phyloP scores from a whole-genome alignment of 148 eudicot genomes.

The Camellia granthamiana region DNA sequence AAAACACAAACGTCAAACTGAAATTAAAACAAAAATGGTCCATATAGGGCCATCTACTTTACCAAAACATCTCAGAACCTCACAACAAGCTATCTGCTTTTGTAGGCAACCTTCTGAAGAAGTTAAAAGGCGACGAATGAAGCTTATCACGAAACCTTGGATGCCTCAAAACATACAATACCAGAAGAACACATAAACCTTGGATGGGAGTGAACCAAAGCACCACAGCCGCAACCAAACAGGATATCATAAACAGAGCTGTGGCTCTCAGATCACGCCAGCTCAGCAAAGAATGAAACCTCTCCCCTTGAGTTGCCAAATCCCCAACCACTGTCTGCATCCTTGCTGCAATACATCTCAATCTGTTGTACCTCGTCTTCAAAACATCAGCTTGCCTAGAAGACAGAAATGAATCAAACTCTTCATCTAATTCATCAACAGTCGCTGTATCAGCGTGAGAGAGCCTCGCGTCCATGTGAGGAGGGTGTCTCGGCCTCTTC shows the following conservation, averaged over 20 bases:
- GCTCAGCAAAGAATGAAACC: constrained; percentile 17
- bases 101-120: constrained; percentile 26
- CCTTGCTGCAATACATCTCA: constrained; percentile 17
- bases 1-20: background rate
- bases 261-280: constrained; percentile 21
- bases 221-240: constrained; percentile 10
- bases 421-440: constrained; percentile 18
- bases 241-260: constrained; percentile 9
- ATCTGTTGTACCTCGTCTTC: constrained; percentile 11
- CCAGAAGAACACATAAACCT: background rate
- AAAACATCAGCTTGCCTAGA: constrained; percentile 8
- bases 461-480: constrained; percentile 17
- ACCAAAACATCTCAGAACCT: constrained; percentile 2
- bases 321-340: constrained; percentile 17
- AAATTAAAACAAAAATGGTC: background rate
- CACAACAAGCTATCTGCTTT: constrained; percentile 21
- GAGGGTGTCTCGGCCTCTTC: constrained; percentile 12
- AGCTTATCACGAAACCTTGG: constrained; percentile 21
- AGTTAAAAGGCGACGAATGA: constrained; percentile 20
- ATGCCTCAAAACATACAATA: constrained; percentile 20
- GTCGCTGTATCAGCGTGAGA: constrained; percentile 6
- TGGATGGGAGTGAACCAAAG: background rate
- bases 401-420: constrained; percentile 14
- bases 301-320: constrained; percentile 18
- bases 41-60: background rate